Evolutionary conservation across 805 yeast species (phyloP).

Genomic region (Wickerhamomyces queroliae): DNA sequence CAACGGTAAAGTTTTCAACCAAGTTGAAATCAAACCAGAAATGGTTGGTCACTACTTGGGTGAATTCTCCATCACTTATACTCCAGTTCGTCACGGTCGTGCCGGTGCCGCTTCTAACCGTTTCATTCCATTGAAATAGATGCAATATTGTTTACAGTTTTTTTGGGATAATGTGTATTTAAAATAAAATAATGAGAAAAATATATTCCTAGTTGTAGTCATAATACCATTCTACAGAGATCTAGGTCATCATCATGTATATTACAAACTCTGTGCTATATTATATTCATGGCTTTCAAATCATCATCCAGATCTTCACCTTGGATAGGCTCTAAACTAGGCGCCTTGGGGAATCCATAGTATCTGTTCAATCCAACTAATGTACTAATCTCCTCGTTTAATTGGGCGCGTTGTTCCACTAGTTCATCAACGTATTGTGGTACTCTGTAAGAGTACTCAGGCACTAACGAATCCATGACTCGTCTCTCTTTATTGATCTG

Average conservation of each 20-base stretch:
- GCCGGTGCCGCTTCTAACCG: constrained; percentile 73
- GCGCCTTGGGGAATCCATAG: constrained; percentile 81
- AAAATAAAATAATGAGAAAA: background rate
- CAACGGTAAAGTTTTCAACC: constrained; percentile 99
- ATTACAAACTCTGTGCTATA: background rate
- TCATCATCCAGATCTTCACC: constrained; percentile 75
- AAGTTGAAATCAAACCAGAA: constrained; percentile 97
- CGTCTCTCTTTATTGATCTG: constrained; percentile 85
- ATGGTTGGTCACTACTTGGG: constrained; percentile 99
- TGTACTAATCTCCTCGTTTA: constrained; percentile 63
- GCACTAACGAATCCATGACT: constrained; percentile 59
- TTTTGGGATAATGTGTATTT: background rate
- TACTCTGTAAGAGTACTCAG: constrained; percentile 37
- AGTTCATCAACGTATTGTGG: constrained; percentile 39
- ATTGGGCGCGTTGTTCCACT: constrained; percentile 61
- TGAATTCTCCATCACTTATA: constrained; percentile 99
- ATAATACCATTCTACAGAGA: no score
- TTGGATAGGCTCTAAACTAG: constrained; percentile 55
- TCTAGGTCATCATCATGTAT: background rate
- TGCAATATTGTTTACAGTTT: background rate
- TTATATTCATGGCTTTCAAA: constrained; percentile 46
- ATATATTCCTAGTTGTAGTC: background rate
- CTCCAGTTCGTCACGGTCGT: constrained; percentile 99
- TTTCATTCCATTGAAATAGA: constrained; percentile 67
- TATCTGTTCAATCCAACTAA: constrained; percentile 61